Evolutionary conservation across 306 rosid species (phyloP).

Genomic region (Vigna trinervia): DNA sequence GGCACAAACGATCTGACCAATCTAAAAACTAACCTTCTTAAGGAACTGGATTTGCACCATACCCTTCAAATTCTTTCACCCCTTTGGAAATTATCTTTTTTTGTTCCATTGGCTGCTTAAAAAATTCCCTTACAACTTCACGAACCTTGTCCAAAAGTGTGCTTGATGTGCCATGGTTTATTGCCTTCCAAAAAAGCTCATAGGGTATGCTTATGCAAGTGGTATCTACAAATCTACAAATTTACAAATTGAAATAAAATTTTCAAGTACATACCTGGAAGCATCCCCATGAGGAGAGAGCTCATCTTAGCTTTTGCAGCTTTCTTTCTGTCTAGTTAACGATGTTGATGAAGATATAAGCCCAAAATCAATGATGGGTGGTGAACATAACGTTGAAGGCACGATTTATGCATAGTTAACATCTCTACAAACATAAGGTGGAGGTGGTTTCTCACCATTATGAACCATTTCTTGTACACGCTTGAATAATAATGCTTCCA

Average conservation of each 20-base stretch:
- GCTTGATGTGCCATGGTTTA: constrained; percentile 48
- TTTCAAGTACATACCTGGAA: constrained; percentile 37
- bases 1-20: constrained; percentile 55
- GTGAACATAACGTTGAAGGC: constrained; percentile 30
- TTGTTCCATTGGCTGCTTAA: constrained; percentile 49
- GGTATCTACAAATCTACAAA: too few relatives aligned
- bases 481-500: too few relatives aligned
- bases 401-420: constrained; percentile 5
- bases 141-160: constrained; percentile 48
- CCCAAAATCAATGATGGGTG: constrained; percentile 44
- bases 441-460: too few relatives aligned
- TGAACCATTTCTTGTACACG: too few relatives aligned
- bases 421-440: constrained; percentile 48
- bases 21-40: constrained; percentile 49
- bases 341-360: constrained; percentile 25
- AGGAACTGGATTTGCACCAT: constrained; percentile 52
- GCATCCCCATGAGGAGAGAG: constrained; percentile 54
- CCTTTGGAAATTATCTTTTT: constrained; percentile 41
- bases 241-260: too few relatives aligned
- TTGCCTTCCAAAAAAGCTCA: constrained; percentile 38
- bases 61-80: constrained; percentile 47
- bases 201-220: neutral
- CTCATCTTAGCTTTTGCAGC: constrained; percentile 45
- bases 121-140: constrained; percentile 46
- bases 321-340: constrained; percentile 20